Percentiles rank a stretch among this genome's conserved stretches.
Evolutionary conservation across 31 red algal genomes (phyloP).

Genomic region (Porphyra umbilicalis): DNA sequence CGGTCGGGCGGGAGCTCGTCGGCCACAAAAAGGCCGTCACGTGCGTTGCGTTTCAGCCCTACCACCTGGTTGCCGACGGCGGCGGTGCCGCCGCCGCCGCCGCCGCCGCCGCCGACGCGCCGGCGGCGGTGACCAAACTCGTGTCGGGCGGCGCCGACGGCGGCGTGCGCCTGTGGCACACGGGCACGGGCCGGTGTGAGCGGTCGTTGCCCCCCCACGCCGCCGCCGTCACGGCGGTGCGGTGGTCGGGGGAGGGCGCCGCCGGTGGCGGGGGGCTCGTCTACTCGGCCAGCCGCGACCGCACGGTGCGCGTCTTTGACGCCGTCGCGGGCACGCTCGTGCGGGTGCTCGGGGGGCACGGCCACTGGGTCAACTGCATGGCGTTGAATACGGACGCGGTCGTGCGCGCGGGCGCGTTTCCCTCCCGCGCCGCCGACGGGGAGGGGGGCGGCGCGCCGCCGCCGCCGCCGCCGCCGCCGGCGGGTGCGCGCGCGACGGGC

Average conservation of each 20-base stretch:
- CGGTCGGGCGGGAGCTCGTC: conserved; percentile 7
- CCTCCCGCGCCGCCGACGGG: conserved; percentile 26
- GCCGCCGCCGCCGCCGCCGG: background rate
- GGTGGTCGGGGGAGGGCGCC: conserved; percentile 58
- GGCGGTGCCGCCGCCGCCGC: background rate
- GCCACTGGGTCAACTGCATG: conserved; percentile 91
- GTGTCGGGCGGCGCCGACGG: conserved; percentile 68
- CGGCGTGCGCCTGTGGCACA: conserved; percentile 81
- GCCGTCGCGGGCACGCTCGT: conserved; percentile 20
- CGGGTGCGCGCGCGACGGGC: background rate
- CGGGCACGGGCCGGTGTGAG: conserved; percentile 17
- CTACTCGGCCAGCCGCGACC: conserved; percentile 83
- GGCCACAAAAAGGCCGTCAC: conserved; percentile 86
- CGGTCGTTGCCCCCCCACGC: conserved; percentile 50
- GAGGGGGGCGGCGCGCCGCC: background rate
- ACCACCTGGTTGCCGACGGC: conserved; percentile 33
- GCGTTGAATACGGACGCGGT: conserved; percentile 67
- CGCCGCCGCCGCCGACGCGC: background rate
- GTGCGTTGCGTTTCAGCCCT: conserved; percentile 67
- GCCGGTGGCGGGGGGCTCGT: conserved; percentile 10
- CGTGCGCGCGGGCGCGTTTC: conserved; percentile 76
- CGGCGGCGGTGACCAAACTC: conserved; percentile 21
- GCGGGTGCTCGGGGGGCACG: conserved; percentile 51
- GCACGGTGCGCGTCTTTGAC: conserved; percentile 69
- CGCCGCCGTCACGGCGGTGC: conserved; percentile 62